Evolutionary conservation across 768 basidiomycete species (phyloP).

Genomic region (Boletus vinaceobasis): DNA sequence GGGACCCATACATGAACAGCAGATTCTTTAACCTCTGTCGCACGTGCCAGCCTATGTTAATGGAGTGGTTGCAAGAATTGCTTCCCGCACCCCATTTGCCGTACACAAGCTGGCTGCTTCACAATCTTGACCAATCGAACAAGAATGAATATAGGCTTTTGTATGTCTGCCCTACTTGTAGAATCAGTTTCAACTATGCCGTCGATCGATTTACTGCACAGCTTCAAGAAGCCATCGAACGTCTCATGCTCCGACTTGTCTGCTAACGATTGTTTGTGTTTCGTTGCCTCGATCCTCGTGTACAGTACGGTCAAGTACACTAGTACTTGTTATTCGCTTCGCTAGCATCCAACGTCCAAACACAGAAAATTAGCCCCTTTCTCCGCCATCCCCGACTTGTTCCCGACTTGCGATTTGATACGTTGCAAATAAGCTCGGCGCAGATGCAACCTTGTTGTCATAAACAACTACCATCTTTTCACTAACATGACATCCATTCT

Average conservation of each 20-base stretch:
- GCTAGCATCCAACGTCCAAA: background rate
- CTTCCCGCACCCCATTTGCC: slow-evolving; percentile 4
- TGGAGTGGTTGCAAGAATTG: too few relatives aligned
- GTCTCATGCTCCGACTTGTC: slow-evolving; percentile 17
- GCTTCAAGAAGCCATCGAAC: slow-evolving; percentile 10
- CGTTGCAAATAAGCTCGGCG: background rate
- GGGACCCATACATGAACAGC: background rate
- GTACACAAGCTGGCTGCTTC: slow-evolving; percentile 20
- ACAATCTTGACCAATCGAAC: slow-evolving; percentile 9
- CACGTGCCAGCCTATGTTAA: too few relatives aligned
- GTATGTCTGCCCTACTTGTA: background rate
- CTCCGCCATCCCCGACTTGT: background rate
- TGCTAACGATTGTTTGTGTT: too few relatives aligned
- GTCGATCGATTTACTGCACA: background rate
- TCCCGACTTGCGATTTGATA: background rate
- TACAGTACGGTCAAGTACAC: background rate
- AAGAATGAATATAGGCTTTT: too few relatives aligned
- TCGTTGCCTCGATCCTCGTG: background rate
- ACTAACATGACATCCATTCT: slow-evolving; percentile 58
- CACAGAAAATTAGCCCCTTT: background rate
- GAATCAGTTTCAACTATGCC: background rate
- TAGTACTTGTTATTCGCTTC: too few relatives aligned
- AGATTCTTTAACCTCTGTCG: background rate
- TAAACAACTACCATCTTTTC: too few relatives aligned
- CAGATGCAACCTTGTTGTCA: too few relatives aligned